Conservation (phyloP, 768 basidiomycete species). For the Gymnopilus junonius region DNA sequence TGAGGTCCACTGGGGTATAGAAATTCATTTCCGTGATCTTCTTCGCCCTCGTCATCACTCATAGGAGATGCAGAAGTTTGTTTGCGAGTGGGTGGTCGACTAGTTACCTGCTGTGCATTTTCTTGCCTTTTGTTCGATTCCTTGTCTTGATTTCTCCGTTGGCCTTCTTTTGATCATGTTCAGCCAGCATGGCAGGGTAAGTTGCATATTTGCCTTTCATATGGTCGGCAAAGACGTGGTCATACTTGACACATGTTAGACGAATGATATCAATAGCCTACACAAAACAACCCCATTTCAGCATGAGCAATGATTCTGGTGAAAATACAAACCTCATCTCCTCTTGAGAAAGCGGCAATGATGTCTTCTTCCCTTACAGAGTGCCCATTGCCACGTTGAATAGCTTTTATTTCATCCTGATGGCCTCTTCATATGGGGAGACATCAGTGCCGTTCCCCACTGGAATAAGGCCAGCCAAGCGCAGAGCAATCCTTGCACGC, state of each 20-base stretch:
- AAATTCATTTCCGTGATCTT: not conserved
- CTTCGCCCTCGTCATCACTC: not conserved
- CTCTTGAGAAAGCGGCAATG: constrained; percentile 27
- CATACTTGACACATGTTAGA: constrained; percentile 35
- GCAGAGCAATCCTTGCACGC: constrained; percentile 29
- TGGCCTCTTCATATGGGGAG: constrained; percentile 9
- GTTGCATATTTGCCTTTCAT: constrained; percentile 14
- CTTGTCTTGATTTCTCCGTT: not conserved
- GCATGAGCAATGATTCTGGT: not conserved
- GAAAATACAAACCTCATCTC: constrained; percentile 31
- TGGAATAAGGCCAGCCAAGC: constrained; percentile 18
- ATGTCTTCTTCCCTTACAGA: constrained; percentile 14
- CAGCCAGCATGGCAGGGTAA: not conserved
- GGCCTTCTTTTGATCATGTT: not conserved
- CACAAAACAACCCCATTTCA: not conserved
- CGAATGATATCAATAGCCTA: constrained; percentile 35
- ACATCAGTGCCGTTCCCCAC: no score
- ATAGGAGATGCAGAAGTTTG: not conserved
- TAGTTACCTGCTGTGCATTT: not conserved
- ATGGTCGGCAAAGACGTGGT: constrained; percentile 33
- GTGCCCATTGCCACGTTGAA: constrained; percentile 13
- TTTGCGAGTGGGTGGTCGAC: no score
- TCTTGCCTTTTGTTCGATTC: not conserved
- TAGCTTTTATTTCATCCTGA: constrained; percentile 10
- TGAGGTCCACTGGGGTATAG: not conserved